Evolutionary conservation across 768 basidiomycete species (phyloP).

Genomic region (Suillus subalutaceus): DNA sequence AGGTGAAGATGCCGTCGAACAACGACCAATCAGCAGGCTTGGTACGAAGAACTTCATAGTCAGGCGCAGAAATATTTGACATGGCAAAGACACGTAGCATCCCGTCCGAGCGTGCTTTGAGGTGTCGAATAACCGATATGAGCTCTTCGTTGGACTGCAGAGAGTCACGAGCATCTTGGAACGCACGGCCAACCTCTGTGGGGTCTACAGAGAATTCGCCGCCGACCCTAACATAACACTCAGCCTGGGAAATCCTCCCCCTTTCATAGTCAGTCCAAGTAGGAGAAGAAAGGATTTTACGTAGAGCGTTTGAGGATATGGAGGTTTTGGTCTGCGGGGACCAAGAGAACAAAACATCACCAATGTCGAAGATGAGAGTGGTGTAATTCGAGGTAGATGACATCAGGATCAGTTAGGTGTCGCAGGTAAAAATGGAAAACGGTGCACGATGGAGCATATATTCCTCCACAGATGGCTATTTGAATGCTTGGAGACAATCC

Average conservation of each 20-base stretch:
- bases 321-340: slow-evolving; percentile 47
- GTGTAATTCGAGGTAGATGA: slow-evolving; percentile 7
- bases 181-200: slow-evolving; percentile 45
- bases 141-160: slow-evolving; percentile 46
- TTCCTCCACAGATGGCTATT: slow-evolving; percentile 1
- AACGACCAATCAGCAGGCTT: slow-evolving; percentile 51
- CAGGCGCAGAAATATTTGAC: slow-evolving; percentile 61
- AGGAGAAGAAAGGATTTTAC: slow-evolving; percentile 44
- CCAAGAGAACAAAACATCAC: slow-evolving; percentile 61
- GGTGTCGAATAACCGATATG: slow-evolving; percentile 47
- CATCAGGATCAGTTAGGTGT: slow-evolving; percentile 1
- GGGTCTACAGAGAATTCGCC: slow-evolving; percentile 41
- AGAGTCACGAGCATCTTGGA: slow-evolving; percentile 51
- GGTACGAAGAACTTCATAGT: slow-evolving; percentile 47
- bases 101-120: slow-evolving; percentile 41
- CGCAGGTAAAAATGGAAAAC: not conserved
- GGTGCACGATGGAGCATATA: not conserved
- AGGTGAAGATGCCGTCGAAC: slow-evolving; percentile 55
- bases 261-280: slow-evolving; percentile 61
- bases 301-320: slow-evolving; percentile 44
- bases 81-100: slow-evolving; percentile 51
- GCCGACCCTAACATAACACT: slow-evolving; percentile 46
- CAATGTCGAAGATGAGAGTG: slow-evolving; percentile 55
- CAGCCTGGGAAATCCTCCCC: slow-evolving; percentile 45
- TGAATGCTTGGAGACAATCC: not conserved